These are phyloP conservation scores for Salix brachista DNA, from an alignment of 345 rosid species.

Conservation along the genomic window DNA sequence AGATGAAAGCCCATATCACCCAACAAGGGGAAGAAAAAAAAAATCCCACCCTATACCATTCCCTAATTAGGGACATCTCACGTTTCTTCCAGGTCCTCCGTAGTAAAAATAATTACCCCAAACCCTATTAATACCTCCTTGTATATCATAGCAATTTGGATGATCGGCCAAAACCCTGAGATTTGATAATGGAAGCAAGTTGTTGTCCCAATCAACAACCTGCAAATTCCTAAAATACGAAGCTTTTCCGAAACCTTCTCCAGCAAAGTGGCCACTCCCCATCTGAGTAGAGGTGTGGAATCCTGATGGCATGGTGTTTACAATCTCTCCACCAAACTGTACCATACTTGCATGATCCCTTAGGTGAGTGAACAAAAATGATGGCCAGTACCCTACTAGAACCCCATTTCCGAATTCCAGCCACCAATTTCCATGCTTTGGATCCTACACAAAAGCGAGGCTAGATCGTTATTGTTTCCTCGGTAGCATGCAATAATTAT, in stretches of 20 bases:
- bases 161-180: slow-evolving; percentile 76
- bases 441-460: slow-evolving; percentile 50
- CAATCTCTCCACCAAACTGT: slow-evolving; percentile 93
- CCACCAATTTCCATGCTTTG: slow-evolving; percentile 99
- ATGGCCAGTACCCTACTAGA: slow-evolving; percentile 93
- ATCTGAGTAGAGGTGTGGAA: slow-evolving; percentile 84
- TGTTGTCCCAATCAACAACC: slow-evolving; percentile 92
- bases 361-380: slow-evolving; percentile 70
- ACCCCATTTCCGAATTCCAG: slow-evolving; percentile 88
- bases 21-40: slow-evolving; percentile 16
- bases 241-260: slow-evolving; percentile 91
- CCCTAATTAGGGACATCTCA: slow-evolving; percentile 58
- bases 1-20: slow-evolving; percentile 41
- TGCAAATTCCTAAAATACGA: slow-evolving; percentile 86
- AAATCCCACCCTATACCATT: slow-evolving; percentile 14
- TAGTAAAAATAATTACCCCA: slow-evolving; percentile 96
- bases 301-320: slow-evolving; percentile 65
- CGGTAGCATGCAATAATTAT: neutral
- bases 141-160: slow-evolving; percentile 83
- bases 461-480: neutral
- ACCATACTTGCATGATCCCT: slow-evolving; percentile 87
- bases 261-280: slow-evolving; percentile 96
- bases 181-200: slow-evolving; percentile 61
- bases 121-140: slow-evolving; percentile 70
- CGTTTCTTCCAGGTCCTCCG: slow-evolving; percentile 95